These are phyloP conservation scores for Pseudocercospora musae DNA, from an alignment of 2,329 filamentous ascomycete species.

Conservation along the genomic window DNA sequence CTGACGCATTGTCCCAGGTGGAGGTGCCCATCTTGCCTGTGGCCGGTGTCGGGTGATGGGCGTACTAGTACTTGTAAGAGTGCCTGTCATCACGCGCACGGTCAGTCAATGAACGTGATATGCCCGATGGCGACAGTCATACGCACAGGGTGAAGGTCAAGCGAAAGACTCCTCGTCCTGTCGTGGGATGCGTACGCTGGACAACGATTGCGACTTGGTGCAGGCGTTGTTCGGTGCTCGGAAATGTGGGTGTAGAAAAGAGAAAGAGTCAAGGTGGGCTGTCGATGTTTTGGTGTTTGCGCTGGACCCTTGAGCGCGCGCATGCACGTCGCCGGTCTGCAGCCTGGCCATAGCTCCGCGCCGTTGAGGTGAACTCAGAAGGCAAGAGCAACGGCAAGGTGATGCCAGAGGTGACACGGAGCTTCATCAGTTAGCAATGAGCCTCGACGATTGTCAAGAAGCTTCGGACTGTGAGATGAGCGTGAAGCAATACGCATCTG, in stretches of 20 bases:
- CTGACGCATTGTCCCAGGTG: constrained; percentile 26
- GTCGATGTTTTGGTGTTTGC: neutral
- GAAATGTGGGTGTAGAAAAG: neutral
- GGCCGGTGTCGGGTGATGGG: neutral
- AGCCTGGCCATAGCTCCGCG: constrained; percentile 3
- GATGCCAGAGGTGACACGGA: neutral
- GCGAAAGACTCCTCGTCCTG: neutral
- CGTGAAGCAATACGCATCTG: neutral
- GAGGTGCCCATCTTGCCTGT: constrained; percentile 15
- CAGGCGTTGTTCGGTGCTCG: constrained; percentile 2
- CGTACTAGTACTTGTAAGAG: no score
- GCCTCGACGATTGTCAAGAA: neutral
- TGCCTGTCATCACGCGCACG: neutral
- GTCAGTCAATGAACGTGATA: neutral
- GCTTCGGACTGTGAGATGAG: neutral
- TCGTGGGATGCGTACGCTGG: neutral
- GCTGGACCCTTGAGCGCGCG: constrained; percentile 6
- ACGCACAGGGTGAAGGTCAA: neutral
- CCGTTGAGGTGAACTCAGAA: neutral
- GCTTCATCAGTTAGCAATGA: neutral
- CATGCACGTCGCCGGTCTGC: constrained; percentile 4
- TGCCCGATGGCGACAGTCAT: neutral
- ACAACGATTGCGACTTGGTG: neutral
- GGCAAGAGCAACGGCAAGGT: neutral
- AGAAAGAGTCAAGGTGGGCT: neutral